Evolutionary conservation across 371 early-diverging fungal species (phyloP).

Genomic region (Saksenaea vasiformis): DNA sequence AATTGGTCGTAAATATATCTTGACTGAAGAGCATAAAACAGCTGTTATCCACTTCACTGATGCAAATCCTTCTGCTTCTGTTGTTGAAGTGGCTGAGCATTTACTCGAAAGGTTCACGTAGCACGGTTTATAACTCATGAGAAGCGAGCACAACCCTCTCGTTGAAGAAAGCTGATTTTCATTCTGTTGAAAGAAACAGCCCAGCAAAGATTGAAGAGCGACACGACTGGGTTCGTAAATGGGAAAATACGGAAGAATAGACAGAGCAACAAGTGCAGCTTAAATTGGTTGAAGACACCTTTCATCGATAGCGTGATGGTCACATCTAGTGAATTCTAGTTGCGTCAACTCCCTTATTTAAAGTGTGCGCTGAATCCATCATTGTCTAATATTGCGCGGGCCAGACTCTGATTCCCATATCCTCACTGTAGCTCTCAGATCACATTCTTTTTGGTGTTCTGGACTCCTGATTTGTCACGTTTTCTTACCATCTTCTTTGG

Average conservation of each 20-base stretch:
- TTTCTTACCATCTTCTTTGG: slow-evolving; percentile 14
- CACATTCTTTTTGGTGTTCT: no score
- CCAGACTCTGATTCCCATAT: no score
- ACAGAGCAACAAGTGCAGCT: no score
- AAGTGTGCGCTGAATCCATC: no score
- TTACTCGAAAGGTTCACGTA: slow-evolving; percentile 9
- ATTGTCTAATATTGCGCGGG: no score
- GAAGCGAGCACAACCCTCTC: slow-evolving; percentile 13
- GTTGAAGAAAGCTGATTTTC: slow-evolving; percentile 12
- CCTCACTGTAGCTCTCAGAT: no score
- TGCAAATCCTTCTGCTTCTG: slow-evolving; percentile 15
- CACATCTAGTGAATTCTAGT: no score
- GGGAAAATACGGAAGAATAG: slow-evolving; percentile 19
- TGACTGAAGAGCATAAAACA: slow-evolving; percentile 16
- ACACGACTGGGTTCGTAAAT: slow-evolving; percentile 16
- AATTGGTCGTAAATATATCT: slow-evolving; percentile 11
- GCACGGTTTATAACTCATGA: slow-evolving; percentile 17
- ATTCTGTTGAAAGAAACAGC: slow-evolving; percentile 20
- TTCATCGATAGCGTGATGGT: no score
- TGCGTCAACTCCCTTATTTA: no score
- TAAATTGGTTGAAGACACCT: no score
- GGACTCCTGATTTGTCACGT: neutral
- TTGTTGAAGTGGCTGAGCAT: slow-evolving; percentile 12
- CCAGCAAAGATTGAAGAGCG: no score
- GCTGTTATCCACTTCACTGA: slow-evolving; percentile 18